These are phyloP conservation scores for Fraxinus cuspidata DNA, from an alignment of 257 asterid genomes.

Conservation along the genomic window DNA sequence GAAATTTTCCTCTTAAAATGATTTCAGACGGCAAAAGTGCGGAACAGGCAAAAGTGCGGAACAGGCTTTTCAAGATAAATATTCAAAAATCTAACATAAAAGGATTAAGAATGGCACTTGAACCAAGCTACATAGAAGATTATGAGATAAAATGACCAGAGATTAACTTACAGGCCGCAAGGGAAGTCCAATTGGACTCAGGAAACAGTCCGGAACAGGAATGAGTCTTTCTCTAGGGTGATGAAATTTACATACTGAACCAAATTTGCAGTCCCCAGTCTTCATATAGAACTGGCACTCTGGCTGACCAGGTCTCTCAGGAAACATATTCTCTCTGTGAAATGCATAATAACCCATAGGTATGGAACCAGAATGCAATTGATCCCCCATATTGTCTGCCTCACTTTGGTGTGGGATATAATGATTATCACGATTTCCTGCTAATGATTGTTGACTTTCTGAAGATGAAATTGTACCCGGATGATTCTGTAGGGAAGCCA, in stretches of 20 bases:
- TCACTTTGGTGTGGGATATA: slow-evolving; percentile 45
- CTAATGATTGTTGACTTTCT: slow-evolving; percentile 59
- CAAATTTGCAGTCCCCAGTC: slow-evolving; percentile 97
- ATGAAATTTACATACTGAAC: slow-evolving; percentile 90
- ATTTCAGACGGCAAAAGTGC: slow-evolving; percentile 17
- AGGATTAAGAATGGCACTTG: not conserved
- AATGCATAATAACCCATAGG: slow-evolving; percentile 74
- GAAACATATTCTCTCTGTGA: slow-evolving; percentile 78
- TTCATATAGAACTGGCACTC: slow-evolving; percentile 96
- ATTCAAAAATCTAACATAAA: not conserved
- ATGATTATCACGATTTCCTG: slow-evolving; percentile 43
- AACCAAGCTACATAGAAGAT: not conserved
- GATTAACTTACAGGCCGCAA: slow-evolving; percentile 74
- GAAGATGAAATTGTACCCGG: slow-evolving; percentile 71
- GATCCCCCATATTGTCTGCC: slow-evolving; percentile 50
- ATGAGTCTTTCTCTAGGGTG: slow-evolving; percentile 85
- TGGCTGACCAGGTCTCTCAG: slow-evolving; percentile 95
- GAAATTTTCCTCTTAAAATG: slow-evolving; percentile 3
- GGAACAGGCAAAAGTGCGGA: not conserved
- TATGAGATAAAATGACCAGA: not conserved
- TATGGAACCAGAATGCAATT: slow-evolving; percentile 58
- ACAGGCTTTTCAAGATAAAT: slow-evolving; percentile 15
- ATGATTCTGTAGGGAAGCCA: slow-evolving; percentile 62
- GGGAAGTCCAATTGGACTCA: slow-evolving; percentile 95
- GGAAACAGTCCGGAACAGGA: slow-evolving; percentile 85